phyloP scores from a whole-genome alignment of 495 filamentous ascomycete genomes.

The Lophium mytilinum region DNA sequence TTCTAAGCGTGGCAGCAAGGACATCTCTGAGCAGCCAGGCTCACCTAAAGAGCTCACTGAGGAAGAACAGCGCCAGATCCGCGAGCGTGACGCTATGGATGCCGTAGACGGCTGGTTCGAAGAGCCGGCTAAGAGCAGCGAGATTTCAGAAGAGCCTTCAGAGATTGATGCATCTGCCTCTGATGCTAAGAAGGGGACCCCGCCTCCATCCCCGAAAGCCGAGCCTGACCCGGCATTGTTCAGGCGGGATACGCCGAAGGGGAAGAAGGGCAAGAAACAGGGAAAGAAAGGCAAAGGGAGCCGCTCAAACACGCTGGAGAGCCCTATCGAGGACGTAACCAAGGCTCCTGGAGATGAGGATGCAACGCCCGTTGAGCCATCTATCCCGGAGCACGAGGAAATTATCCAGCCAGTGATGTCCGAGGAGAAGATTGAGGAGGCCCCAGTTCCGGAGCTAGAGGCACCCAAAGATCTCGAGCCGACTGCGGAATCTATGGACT shows the following conservation, averaged over 20 bases:
- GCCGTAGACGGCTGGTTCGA: constrained; percentile 16
- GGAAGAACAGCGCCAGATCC: constrained; percentile 14
- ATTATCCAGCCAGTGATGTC: not conserved
- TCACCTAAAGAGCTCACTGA: constrained; percentile 8
- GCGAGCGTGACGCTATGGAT: constrained; percentile 16
- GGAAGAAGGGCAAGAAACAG: constrained; percentile 22
- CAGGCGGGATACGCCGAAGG: constrained; percentile 16
- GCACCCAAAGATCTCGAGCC: no score
- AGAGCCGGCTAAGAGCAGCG: not conserved
- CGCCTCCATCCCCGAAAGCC: not conserved
- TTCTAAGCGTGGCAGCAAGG: constrained; percentile 17
- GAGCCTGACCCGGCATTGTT: constrained; percentile 9
- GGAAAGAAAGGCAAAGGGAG: constrained; percentile 12
- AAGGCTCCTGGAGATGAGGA: not conserved
- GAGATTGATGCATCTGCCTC: not conserved
- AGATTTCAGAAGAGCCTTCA: not conserved
- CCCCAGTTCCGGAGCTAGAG: no score
- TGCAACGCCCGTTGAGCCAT: not conserved
- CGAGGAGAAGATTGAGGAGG: no score
- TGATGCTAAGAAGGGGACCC: not conserved
- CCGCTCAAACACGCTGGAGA: not conserved
- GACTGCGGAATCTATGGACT: no score
- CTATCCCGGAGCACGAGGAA: not conserved
- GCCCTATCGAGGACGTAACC: not conserved
- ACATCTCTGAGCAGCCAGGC: constrained; percentile 1